phyloP scores from a whole-genome alignment of 2,329 filamentous ascomycete species.

The Aspergillus tamarii region DNA sequence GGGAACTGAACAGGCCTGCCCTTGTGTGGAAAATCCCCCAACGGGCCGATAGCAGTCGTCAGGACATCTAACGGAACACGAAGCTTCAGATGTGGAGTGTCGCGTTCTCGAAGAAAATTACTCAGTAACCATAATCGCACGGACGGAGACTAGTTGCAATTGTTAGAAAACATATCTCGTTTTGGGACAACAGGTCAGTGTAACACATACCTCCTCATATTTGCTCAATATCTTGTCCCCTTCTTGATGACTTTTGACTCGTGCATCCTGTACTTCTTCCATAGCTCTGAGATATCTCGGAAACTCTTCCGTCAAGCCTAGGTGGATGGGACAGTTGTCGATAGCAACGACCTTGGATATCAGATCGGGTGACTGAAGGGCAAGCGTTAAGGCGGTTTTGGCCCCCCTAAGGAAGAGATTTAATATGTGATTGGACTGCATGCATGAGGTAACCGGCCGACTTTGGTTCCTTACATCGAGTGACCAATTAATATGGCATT shows the following conservation, averaged over 20 bases:
- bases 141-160: not conserved
- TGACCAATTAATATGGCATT: conserved; percentile 12
- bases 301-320: conserved; percentile 24
- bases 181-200: not conserved
- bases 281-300: conserved; percentile 57
- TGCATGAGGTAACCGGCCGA: not conserved
- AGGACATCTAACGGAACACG: conserved; percentile 8
- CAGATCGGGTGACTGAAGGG: conserved; percentile 23
- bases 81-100: not conserved
- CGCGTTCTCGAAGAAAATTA: conserved; percentile 10
- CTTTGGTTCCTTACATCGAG: conserved; percentile 8
- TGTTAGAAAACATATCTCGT: not conserved
- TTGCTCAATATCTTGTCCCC: conserved; percentile 6
- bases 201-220: conserved; percentile 2
- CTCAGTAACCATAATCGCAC: conserved; percentile 12
- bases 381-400: conserved; percentile 27
- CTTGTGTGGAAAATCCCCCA: conserved; percentile 7
- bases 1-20: conserved; percentile 35
- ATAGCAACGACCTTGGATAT: conserved; percentile 26
- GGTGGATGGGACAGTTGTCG: conserved; percentile 26
- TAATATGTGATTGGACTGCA: not conserved
- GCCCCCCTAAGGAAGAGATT: conserved; percentile 4
- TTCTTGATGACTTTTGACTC: conserved; percentile 6
- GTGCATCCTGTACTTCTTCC: conserved; percentile 1
- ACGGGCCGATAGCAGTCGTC: conserved; percentile 1